Base-by-base conservation (phyloP, 2,329 filamentous ascomycete genomes). In the Diaporthe vaccinii region DNA sequence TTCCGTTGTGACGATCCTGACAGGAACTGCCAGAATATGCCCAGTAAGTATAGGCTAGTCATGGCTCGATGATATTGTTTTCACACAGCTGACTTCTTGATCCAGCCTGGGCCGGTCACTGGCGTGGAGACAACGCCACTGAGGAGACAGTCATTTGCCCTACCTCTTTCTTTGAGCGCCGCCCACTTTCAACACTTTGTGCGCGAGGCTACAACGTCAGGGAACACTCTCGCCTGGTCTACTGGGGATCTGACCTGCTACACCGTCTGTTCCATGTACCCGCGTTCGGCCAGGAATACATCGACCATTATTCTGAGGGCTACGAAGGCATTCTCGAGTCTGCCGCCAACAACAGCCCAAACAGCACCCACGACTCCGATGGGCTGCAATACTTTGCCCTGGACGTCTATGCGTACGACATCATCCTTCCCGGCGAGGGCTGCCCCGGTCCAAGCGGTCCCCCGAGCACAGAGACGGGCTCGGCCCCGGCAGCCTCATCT, bases 1-100 rank as follows among this genome's bases (percentile, higher is more conserved):
- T 93, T 94, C 85, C 89, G 92, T 28, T 94, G 93, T 78, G 93
- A 94, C 76, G 90, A 94, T 78, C 88, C 90, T 0, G 93, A 94
- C 78, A 84, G 86, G 28, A 94, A 94, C 84, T 94, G 92, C 79
- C 83, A 22, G 25, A 39, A 71, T 69, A 69, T 69, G 65, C 65
- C 65, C 15, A 69, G 65, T 69, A 20, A 55, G 65, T 31, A 51
- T 22, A 15, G 15, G 3, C 3, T 0, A 31, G 31, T 31, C 31
- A 14, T 53, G 2, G 5, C 25, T 5, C 9, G 2, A 22, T 8
- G 12, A 14, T 20, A 17, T 20, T 20, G 17, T 10, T 25, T 31
- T 2, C 34, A 20, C 6, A 68, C 1, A 8, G 5, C 49, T 69
- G 34, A 69, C 46, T 28, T 6, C 0, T n/a, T 41, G 17, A 22